phyloP scores from a whole-genome alignment of 2,329 filamentous ascomycete genomes.

The Aspergillus spinulosporus region DNA sequence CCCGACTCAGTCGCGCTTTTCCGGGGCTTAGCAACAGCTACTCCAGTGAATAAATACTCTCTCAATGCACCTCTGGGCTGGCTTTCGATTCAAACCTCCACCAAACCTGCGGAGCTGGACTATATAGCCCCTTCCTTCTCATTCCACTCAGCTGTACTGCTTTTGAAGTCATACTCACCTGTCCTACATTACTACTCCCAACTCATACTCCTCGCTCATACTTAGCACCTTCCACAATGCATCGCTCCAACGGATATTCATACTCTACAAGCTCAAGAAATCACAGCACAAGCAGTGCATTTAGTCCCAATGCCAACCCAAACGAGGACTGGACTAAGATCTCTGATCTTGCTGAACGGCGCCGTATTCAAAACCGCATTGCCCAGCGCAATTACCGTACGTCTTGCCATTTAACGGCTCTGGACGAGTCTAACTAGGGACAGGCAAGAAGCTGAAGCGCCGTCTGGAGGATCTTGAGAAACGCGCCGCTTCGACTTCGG shows the following conservation, averaged over 20 bases:
- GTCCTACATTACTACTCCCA: not conserved
- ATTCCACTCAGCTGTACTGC: not conserved
- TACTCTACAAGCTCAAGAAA: conserved; percentile 54
- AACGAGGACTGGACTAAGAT: conserved; percentile 99
- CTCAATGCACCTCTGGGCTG: not conserved
- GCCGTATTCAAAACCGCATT: conserved; percentile 95
- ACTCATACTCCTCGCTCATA: not conserved
- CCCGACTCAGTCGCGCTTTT: conserved; percentile 18
- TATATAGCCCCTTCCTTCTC: conserved; percentile 30
- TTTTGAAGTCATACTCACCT: not conserved
- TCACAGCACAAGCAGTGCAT: conserved; percentile 87
- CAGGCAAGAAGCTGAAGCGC: conserved; percentile 68
- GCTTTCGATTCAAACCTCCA: not conserved
- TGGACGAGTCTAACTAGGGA: conserved; percentile 5
- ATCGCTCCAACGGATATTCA: conserved; percentile 33
- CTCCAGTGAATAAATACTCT: conserved; percentile 16
- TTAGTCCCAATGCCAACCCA: conserved; percentile 89
- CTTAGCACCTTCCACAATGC: conserved; percentile 28
- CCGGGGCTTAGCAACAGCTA: conserved; percentile 25
- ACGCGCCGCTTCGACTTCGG: conserved; percentile 61
- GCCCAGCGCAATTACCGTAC: conserved; percentile 95
- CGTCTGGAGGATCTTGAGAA: conserved; percentile 65
- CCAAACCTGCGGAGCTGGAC: not conserved
- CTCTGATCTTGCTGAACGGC: conserved; percentile 89
- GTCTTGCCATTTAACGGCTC: conserved; percentile 36